Conservation (phyloP, 2,329 filamentous ascomycete species). For the Pseudogymnoascus pannorum region DNA sequence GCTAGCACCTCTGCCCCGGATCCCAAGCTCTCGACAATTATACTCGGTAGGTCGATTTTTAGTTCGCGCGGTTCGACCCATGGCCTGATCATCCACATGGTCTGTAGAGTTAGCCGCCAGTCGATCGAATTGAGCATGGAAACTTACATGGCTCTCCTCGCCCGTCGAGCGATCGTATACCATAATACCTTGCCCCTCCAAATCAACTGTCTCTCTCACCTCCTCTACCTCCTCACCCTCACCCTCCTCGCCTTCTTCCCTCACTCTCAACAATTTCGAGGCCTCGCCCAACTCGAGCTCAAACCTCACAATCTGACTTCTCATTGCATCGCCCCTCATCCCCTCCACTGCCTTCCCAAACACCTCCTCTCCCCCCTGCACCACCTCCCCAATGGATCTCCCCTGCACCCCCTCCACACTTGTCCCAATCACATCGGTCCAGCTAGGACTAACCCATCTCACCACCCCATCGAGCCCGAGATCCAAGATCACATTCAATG, state of each 20-base stretch:
- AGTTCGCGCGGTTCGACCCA: conserved; percentile 84
- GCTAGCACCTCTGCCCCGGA: conserved; percentile 92
- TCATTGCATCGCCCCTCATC: conserved; percentile 88
- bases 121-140: conserved; percentile 5
- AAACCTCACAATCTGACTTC: conserved; percentile 84
- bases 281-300: conserved; percentile 61
- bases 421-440: conserved; percentile 87
- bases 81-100: conserved; percentile 99
- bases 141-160: conserved; percentile 79
- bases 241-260: conserved; percentile 33
- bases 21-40: conserved; percentile 88
- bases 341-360: conserved; percentile 80
- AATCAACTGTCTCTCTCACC: conserved; percentile 56
- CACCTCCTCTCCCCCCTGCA: conserved; percentile 67
- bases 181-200: conserved; percentile 98
- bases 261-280: conserved; percentile 50
- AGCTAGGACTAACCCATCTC: conserved; percentile 94
- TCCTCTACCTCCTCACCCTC: conserved; percentile 30
- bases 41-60: conserved; percentile 83
- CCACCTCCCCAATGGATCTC: conserved; percentile 69
- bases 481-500: conserved; percentile 92
- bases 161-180: conserved; percentile 86
- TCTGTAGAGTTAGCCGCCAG: conserved; percentile 46
- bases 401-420: conserved; percentile 65
- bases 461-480: conserved; percentile 83